Percentiles rank a stretch among this genome's conserved stretches.
Conservation (phyloP, 139 green algal species). For the Volvox africanus region DNA sequence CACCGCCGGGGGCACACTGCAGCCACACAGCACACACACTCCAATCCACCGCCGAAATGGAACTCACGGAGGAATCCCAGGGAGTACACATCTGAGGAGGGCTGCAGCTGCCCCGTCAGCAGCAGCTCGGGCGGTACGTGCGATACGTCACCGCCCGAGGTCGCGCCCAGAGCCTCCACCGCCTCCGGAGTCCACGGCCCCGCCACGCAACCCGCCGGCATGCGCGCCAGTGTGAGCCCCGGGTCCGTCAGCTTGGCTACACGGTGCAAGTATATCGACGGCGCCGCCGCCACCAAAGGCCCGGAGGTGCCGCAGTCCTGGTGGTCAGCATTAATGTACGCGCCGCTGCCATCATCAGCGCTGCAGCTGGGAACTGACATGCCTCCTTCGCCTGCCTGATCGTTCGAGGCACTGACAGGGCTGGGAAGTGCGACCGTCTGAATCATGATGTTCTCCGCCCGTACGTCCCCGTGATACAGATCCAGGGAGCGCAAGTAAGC, state of each 20-base stretch:
- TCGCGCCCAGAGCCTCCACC: not conserved
- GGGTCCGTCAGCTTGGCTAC: conserved; percentile 40
- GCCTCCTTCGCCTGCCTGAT: no score
- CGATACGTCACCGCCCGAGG: conserved; percentile 18
- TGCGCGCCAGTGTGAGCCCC: conserved; percentile 8
- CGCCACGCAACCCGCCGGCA: not conserved
- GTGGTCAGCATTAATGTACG: not conserved
- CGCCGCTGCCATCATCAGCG: not conserved
- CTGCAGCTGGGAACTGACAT: no score
- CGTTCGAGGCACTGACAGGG: not conserved
- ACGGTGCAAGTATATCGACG: not conserved
- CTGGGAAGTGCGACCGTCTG: conserved; percentile 43
- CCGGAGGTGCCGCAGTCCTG: not conserved
- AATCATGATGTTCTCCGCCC: conserved; percentile 78
- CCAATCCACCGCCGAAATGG: no score
- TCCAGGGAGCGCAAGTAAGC: conserved; percentile 36
- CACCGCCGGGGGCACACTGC: no score
- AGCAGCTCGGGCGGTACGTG: conserved; percentile 63
- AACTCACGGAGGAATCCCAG: conserved; percentile 61
- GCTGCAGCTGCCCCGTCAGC: conserved; percentile 39
- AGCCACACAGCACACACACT: no score
- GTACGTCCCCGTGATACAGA: conserved; percentile 76
- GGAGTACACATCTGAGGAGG: conserved; percentile 52
- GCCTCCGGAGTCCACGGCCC: conserved; percentile 26
- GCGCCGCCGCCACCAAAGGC: not conserved